Conservation (phyloP, 352 stramenopile genomes). For the Pythium chondricola region DNA sequence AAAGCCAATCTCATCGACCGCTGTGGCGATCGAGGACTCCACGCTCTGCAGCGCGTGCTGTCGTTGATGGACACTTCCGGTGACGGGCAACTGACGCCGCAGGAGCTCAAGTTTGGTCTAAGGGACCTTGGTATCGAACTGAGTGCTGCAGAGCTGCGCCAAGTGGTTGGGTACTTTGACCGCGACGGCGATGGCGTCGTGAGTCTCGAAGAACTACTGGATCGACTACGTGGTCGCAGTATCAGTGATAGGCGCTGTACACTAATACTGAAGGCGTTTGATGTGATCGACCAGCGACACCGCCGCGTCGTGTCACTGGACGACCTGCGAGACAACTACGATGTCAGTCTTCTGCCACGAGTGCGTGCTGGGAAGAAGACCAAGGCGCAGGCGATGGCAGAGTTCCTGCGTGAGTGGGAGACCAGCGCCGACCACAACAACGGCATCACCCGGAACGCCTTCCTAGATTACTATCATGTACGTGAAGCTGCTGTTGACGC, state of each 20-base stretch:
- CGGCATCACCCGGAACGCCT: slow-evolving; percentile 52
- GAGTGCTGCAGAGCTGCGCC: slow-evolving; percentile 23
- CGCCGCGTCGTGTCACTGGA: slow-evolving; percentile 39
- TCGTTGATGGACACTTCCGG: slow-evolving; percentile 38
- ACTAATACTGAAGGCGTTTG: slow-evolving; percentile 53
- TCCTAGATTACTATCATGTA: slow-evolving; percentile 79
- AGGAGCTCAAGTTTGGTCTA: slow-evolving; percentile 59
- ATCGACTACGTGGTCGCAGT: slow-evolving; percentile 27
- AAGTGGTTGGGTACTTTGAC: slow-evolving; percentile 40
- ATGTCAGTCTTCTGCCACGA: slow-evolving; percentile 61
- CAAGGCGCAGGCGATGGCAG: slow-evolving; percentile 37
- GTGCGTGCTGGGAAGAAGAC: slow-evolving; percentile 63
- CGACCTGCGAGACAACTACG: slow-evolving; percentile 61
- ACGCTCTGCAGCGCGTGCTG: slow-evolving; percentile 35
- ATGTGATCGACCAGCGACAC: slow-evolving; percentile 37
- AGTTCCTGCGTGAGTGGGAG: slow-evolving; percentile 76
- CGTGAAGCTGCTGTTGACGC: slow-evolving; percentile 4
- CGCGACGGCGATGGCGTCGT: slow-evolving; percentile 41
- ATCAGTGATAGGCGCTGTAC: slow-evolving; percentile 23
- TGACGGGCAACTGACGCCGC: slow-evolving; percentile 29
- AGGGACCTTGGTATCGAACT: slow-evolving; percentile 50
- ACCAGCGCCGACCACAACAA: slow-evolving; percentile 20
- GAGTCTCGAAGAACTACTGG: slow-evolving; percentile 46
- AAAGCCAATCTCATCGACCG: slow-evolving; percentile 27
- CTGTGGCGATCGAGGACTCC: slow-evolving; percentile 39